Evolutionary conservation across 225 moss, liverwort and hornwort genomes (phyloP).

Genomic region (Marchantia polymorpha): DNA sequence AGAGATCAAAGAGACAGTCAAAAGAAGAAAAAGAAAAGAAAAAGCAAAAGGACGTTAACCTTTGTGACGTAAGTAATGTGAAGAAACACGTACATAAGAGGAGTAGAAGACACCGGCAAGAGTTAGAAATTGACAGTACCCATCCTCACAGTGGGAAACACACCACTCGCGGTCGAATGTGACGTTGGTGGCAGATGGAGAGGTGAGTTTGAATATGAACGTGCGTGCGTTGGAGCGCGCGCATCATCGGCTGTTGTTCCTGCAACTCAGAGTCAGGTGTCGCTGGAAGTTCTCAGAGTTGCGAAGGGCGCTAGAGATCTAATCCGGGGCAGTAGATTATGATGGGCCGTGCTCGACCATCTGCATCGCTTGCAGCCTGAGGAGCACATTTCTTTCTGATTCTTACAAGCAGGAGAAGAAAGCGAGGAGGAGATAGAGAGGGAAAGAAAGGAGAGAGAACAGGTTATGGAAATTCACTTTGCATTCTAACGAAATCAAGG

Average conservation of each 20-base stretch:
- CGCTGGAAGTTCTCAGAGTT: constrained; percentile 4
- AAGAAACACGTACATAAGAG: constrained; percentile 27
- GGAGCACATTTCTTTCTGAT: no score
- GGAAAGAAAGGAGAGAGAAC: constrained; percentile 20
- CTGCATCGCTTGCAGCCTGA: no score
- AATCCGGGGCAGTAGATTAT: background rate
- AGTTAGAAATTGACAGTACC: background rate
- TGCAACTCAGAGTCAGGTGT: background rate
- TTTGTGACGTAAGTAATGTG: constrained; percentile 12
- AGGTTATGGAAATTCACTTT: constrained; percentile 82
- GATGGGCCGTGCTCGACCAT: background rate
- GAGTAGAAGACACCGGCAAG: constrained; percentile 22
- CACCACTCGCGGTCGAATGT: background rate
- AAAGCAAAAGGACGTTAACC: constrained; percentile 26
- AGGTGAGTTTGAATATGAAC: background rate
- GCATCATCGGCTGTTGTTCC: background rate
- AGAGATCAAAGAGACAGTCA: constrained; percentile 29
- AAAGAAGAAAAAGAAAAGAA: constrained; percentile 45
- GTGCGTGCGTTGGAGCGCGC: background rate
- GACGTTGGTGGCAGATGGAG: background rate
- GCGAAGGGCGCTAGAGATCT: background rate
- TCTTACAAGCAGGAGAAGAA: background rate
- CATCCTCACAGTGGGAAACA: background rate
- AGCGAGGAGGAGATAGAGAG: no score
- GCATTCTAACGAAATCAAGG: constrained; percentile 66